phyloP scores from a whole-genome alignment of 148 eudicot genomes.

The Rhododendron mucronatum region DNA sequence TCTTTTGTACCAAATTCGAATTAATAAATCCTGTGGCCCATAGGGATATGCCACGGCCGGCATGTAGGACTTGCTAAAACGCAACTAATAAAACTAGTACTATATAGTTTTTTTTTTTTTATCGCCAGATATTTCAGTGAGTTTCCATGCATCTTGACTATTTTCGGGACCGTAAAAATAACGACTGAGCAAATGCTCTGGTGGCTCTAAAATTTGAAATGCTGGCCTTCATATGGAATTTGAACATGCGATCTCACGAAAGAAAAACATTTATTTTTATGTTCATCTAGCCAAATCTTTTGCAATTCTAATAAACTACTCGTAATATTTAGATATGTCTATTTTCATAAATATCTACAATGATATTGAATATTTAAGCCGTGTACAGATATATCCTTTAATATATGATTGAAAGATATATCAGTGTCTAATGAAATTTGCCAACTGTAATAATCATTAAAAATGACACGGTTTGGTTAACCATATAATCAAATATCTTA shows the following conservation, averaged over 20 bases:
- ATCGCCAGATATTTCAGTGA: neutral
- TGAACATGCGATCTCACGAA: neutral
- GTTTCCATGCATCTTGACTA: neutral
- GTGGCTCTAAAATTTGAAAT: neutral
- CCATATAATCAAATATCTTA: neutral
- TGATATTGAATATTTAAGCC: neutral
- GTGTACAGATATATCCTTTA: neutral
- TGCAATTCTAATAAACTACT: neutral
- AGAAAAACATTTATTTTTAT: too few species aligned
- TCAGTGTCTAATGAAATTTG: slow-evolving; percentile 6
- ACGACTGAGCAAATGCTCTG: neutral
- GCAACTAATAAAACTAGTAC: neutral
- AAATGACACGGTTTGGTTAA: slow-evolving; percentile 7
- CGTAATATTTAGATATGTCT: neutral
- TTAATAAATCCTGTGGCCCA: neutral
- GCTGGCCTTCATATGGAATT: neutral
- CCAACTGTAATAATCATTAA: slow-evolving; percentile 13
- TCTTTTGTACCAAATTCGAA: neutral
- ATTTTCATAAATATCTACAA: neutral
- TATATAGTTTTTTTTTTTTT: too few species aligned
- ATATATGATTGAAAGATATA: slow-evolving; percentile 1
- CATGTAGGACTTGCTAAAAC: neutral
- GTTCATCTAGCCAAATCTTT: too few species aligned
- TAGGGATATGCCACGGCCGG: slow-evolving; percentile 7
- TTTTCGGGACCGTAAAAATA: too few species aligned